Evolutionary conservation across 2,329 filamentous ascomycete genomes (phyloP), one percentile per base, ranked within the genome.

Genomic region (Colletotrichum sp.): DNA sequence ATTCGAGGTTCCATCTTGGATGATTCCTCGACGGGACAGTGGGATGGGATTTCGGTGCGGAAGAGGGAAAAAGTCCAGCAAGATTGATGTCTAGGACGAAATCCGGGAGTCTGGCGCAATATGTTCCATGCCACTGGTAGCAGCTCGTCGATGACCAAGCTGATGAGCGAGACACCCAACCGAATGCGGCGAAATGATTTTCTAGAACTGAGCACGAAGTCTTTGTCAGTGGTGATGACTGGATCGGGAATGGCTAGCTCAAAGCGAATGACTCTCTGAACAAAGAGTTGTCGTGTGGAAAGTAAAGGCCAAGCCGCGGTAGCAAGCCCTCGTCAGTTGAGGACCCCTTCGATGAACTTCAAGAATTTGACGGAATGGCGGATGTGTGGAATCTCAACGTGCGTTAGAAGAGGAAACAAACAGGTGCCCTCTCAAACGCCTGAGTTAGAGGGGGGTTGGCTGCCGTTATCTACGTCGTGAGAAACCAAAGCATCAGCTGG

Each of bases 61-160:
- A 12, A 52, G 59, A 36, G 30, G 43, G 30, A 12, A 52, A 60
- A 60, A 32, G 59, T 48, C 24, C 67, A 71, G 21, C 32, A 60
- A 39, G 30, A 65, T 36, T 21, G 14, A 48, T 67, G 48, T 65
- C 70, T 55, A 69, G 71, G 57, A 74, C 70, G 34, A 60, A 65
- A 69, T 39, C 24, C 64, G 73, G 73, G 73, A 69, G 43, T 66
- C 71, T 74, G 70, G 74, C 48, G 48, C 70, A 76, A 76, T 76
- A 76, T 74, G 74, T 69, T 34, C 70, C 70, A 68, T 74, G 28
- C 34, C 59, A 76, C 71, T 76, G 74, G 65, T 74, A 76, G 34
- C 74, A 43, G 59, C 74, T 34, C 16, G 71, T 59, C 57, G 55
- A 72, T 75, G 64, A 73, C 57, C 67, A 76, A 74, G 71, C 70